Percentiles rank a stretch among this genome's conserved stretches.
Evolutionary conservation across 2,329 filamentous ascomycete species (phyloP).

Genomic region (Epichloe sibirici): DNA sequence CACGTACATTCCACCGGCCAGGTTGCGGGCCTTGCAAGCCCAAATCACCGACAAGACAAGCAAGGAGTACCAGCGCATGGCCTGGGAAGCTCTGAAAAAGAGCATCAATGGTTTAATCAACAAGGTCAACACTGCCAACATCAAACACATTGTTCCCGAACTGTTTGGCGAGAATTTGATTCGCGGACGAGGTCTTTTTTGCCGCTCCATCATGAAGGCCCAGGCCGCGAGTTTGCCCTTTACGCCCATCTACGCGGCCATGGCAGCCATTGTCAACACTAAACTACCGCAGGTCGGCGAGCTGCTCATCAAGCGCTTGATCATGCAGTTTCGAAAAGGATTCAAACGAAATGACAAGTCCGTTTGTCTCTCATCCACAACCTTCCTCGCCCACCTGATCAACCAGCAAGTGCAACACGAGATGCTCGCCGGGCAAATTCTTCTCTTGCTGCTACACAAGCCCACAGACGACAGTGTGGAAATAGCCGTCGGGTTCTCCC

Average conservation of each 20-base stretch:
- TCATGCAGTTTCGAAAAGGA: slow-evolving; percentile 88
- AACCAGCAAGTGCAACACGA: slow-evolving; percentile 96
- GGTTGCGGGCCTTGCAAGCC: slow-evolving; percentile 81
- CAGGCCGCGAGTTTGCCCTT: slow-evolving; percentile 93
- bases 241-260: slow-evolving; percentile 89
- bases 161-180: slow-evolving; percentile 91
- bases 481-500: slow-evolving; percentile 86
- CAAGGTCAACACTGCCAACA: slow-evolving; percentile 96
- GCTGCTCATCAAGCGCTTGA: slow-evolving; percentile 69
- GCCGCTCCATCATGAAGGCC: slow-evolving; percentile 95
- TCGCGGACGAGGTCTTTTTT: slow-evolving; percentile 83
- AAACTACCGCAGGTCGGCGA: slow-evolving; percentile 94
- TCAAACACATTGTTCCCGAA: slow-evolving; percentile 94
- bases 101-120: slow-evolving; percentile 98
- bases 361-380: slow-evolving; percentile 84
- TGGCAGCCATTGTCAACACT: slow-evolving; percentile 94
- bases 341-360: slow-evolving; percentile 96
- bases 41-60: slow-evolving; percentile 94
- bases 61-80: slow-evolving; percentile 98
- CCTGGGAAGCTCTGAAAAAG: slow-evolving; percentile 98
- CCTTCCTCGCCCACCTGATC: slow-evolving; percentile 87
- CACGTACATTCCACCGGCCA: slow-evolving; percentile 89
- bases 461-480: slow-evolving; percentile 96
- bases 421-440: slow-evolving; percentile 82
- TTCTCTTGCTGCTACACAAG: slow-evolving; percentile 84